Evolutionary conservation across 169 alveolate species (phyloP), one percentile per base, ranked within the genome.

Genomic region (Plasmodium ovale): DNA sequence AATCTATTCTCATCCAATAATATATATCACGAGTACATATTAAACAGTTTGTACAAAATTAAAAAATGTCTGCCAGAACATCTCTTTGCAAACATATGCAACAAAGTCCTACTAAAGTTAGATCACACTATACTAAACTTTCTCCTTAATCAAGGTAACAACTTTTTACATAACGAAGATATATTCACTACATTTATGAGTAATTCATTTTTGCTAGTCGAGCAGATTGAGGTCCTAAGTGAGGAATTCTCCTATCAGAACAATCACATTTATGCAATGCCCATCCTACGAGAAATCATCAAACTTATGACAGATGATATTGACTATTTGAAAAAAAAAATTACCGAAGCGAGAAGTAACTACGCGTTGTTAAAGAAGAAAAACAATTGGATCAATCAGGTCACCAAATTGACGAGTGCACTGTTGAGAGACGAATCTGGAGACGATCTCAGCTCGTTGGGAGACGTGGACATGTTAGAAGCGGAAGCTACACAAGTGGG

Each of bases 351-450:
- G 12, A 82, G 65, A 82, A 65, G 42, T 53, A 82, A 54, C 12
- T 65, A 82, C 35, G n/a, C 59, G 33, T 35, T 33, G 7, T 53
- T 82, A 42, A 29, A 65, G 12, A 35, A 65, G 14, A 82, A 82
- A 51, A 82, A 82, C 25, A 82, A 82, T 49, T 82, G 90, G 90
- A 25, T 82, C 31, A 35, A 16, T 49, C 79, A 65, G 21, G 90
- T 82, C 44, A 82, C 90, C 12, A 65, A 67, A 64, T 33, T 82
- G 12, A 59, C 90, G 14, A 82, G 35, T 29, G 67, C 72, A 1
- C 58, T 82, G 14, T 53, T 82, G 35, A 67, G 49, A 16, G 90
- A 65, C 37, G 59, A 65, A 21, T 64, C 79, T 58, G 65, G 69
- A 65, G 74, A 82, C 42, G 90, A 82, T 25, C 0, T 33, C n/a